Percentiles rank a stretch among this genome's conserved stretches.
These are phyloP conservation scores for Colletotrichum sp. DNA, from an alignment of 2,329 filamentous ascomycete species.

Conservation along the genomic window DNA sequence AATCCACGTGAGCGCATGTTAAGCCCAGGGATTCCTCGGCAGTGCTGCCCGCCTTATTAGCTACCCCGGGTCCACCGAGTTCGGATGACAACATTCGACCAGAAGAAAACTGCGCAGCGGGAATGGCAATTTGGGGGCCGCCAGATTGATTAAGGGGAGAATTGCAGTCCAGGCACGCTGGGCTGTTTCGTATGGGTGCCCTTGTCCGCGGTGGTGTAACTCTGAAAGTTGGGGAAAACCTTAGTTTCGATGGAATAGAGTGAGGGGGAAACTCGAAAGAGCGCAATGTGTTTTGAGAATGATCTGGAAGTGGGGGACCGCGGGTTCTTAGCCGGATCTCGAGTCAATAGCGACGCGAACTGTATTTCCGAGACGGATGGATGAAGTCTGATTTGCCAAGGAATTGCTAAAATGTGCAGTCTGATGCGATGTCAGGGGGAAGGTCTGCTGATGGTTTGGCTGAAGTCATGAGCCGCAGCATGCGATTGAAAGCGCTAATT, in stretches of 20 bases:
- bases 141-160: slow-evolving; percentile 10
- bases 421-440: neutral
- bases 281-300: neutral
- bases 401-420: neutral
- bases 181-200: neutral
- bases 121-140: neutral
- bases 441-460: neutral
- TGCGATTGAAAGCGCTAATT: neutral
- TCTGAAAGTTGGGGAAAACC: neutral
- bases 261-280: neutral
- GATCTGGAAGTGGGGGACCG: neutral
- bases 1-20: neutral
- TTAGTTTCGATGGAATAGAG: neutral
- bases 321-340: neutral
- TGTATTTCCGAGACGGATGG: neutral
- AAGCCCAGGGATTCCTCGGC: neutral
- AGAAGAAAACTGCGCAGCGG: neutral
- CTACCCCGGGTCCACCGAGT: neutral
- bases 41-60: neutral
- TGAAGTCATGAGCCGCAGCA: neutral
- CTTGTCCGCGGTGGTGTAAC: neutral
- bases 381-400: neutral
- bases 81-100: slow-evolving; percentile 1
- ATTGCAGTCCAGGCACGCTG: neutral
- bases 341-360: neutral